These are phyloP conservation scores for Lepidium didymum DNA, from an alignment of 345 rosid genomes.

Conservation along the genomic window DNA sequence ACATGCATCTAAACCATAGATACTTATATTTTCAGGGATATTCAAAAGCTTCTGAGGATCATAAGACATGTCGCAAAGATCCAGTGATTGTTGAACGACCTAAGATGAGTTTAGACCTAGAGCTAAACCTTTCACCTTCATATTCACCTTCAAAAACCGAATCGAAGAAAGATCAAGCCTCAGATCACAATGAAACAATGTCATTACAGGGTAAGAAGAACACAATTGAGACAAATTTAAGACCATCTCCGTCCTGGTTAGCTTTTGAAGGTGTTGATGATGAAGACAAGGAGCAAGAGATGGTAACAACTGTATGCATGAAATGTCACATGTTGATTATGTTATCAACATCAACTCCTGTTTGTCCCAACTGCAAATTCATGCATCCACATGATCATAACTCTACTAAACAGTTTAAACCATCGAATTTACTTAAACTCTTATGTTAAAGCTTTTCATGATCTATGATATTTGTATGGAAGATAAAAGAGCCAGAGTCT, in stretches of 20 bases:
- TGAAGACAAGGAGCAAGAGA: constrained; percentile 41
- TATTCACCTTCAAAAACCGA: constrained; percentile 30
- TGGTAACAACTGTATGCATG: constrained; percentile 74
- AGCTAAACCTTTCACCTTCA: constrained; percentile 51
- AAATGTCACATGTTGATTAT: constrained; percentile 85
- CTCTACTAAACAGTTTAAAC: constrained; percentile 41
- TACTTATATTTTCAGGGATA: constrained; percentile 1
- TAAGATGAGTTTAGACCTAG: constrained; percentile 66
- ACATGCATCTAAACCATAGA: constrained; percentile 8
- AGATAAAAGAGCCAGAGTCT: constrained; percentile 6
- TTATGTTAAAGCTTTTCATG: constrained; percentile 35
- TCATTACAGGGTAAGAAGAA: constrained; percentile 8
- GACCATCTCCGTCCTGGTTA: constrained; percentile 46
- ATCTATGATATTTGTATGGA: background rate
- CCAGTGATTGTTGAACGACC: constrained; percentile 23
- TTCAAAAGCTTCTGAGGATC: constrained; percentile 45
- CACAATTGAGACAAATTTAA: constrained; percentile 10
- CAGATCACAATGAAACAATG: constrained; percentile 8
- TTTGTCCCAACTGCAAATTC: constrained; percentile 93
- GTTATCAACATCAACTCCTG: constrained; percentile 63
- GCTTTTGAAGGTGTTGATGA: constrained; percentile 28
- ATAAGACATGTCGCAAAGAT: constrained; percentile 34
- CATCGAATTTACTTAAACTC: constrained; percentile 41
- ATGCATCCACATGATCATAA: constrained; percentile 60
- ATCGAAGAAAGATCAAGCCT: background rate